These are phyloP conservation scores for Isatis tinctoria DNA, from an alignment of 345 rosid genomes.

Conservation along the genomic window DNA sequence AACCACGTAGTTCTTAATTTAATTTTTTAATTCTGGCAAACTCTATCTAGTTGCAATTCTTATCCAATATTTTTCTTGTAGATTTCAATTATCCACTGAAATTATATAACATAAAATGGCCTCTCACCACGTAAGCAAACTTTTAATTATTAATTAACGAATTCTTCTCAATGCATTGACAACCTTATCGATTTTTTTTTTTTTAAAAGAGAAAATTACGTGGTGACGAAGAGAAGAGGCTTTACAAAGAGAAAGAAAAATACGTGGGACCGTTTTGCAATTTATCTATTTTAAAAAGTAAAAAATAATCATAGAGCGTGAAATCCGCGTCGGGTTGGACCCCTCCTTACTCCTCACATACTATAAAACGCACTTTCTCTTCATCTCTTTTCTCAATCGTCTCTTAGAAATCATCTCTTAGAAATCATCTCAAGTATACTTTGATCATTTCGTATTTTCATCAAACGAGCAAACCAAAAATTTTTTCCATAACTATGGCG, in stretches of 20 bases:
- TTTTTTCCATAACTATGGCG: conserved; percentile 37
- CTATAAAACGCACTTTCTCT: conserved; percentile 17
- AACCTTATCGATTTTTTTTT: neutral
- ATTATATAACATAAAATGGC: neutral
- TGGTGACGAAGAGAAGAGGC: neutral
- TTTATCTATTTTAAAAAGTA: neutral
- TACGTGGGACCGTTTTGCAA: conserved; percentile 5
- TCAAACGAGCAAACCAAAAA: neutral
- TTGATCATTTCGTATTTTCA: neutral
- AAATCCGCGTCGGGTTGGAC: conserved; percentile 28
- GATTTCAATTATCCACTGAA: neutral
- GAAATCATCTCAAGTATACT: neutral
- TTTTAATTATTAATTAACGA: neutral
- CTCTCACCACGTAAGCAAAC: conserved; percentile 20
- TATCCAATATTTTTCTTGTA: neutral
- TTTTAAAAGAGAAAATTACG: neutral
- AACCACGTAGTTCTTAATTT: neutral
- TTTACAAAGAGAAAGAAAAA: neutral
- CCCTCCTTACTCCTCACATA: neutral
- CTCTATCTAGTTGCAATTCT: neutral
- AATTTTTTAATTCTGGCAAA: neutral
- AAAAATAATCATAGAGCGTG: conserved; percentile 14
- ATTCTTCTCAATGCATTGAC: neutral
- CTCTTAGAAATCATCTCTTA: neutral
- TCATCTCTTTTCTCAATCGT: neutral